These are phyloP conservation scores for Phalaenopsis equestris DNA, from an alignment of 106 monocot species.

Conservation along the genomic window DNA sequence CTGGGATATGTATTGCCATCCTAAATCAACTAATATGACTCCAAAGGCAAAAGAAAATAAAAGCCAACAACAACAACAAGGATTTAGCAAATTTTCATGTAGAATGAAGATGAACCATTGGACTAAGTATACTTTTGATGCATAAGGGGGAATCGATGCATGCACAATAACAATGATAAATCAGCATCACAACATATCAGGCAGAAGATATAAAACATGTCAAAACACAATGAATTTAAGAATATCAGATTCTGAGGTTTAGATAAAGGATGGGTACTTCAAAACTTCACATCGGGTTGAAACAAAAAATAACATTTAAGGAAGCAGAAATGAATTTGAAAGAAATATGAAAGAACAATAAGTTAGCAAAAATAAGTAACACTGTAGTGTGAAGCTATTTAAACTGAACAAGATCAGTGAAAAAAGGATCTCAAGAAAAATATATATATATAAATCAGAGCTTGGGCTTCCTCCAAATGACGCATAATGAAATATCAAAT, in stretches of 20 bases:
- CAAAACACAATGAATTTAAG: neutral
- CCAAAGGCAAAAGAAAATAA: neutral
- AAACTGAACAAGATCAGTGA: neutral
- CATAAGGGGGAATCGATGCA: neutral
- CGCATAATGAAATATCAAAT: slow-evolving; percentile 1
- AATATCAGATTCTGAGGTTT: neutral
- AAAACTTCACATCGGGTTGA: neutral
- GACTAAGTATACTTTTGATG: neutral
- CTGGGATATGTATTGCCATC: neutral
- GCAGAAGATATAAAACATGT: neutral
- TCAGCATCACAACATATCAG: neutral
- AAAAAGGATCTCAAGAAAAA: neutral
- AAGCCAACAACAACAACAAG: neutral
- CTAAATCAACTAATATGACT: neutral
- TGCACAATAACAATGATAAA: neutral
- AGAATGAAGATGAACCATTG: neutral
- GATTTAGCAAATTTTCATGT: neutral
- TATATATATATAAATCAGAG: neutral
- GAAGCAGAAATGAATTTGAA: neutral
- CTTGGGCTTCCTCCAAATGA: neutral
- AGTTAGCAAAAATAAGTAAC: neutral
- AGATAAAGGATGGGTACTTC: neutral
- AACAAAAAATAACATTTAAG: neutral
- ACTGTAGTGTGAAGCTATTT: neutral
- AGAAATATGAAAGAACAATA: neutral